A percentile compares a stretch with the other conserved stretches of the same genome.
Conservation (phyloP, 495 filamentous ascomycete genomes). For the Daldinia decipiens region DNA sequence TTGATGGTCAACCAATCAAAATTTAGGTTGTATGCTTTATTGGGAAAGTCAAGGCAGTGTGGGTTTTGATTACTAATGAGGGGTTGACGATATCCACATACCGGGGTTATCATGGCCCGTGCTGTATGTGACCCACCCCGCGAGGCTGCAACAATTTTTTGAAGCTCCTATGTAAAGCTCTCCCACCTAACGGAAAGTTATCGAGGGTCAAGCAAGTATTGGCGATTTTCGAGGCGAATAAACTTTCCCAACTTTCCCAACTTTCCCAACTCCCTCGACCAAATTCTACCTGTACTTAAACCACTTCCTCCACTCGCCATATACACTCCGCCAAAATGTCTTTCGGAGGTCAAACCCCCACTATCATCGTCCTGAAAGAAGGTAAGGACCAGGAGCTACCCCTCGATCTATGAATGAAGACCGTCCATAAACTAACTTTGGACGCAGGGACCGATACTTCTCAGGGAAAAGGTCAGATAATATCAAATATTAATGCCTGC, state of each 20-base stretch:
- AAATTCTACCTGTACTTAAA: neutral
- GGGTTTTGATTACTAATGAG: neutral
- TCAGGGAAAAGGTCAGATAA: slow-evolving; percentile 95
- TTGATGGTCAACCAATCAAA: too few species aligned
- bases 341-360: slow-evolving; percentile 97
- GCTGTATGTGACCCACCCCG: slow-evolving; percentile 25
- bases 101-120: slow-evolving; percentile 24
- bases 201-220: slow-evolving; percentile 14
- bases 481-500: slow-evolving; percentile 99
- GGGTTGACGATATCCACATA: neutral
- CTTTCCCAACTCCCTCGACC: neutral
- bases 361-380: slow-evolving; percentile 98
- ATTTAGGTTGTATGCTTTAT: too few species aligned
- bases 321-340: slow-evolving; percentile 69
- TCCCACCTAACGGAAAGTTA: slow-evolving; percentile 17
- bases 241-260: slow-evolving; percentile 1
- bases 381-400: slow-evolving; percentile 67
- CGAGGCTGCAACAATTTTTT: slow-evolving; percentile 44
- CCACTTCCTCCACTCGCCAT: neutral
- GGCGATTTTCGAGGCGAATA: slow-evolving; percentile 18
- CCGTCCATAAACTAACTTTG: slow-evolving; percentile 38
- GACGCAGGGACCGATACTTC: slow-evolving; percentile 90
- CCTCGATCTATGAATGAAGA: slow-evolving; percentile 27
- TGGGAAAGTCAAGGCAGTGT: too few species aligned
- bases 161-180: slow-evolving; percentile 37